phyloP scores from a whole-genome alignment of 768 basidiomycete species.

The Termitomyces sp. region DNA sequence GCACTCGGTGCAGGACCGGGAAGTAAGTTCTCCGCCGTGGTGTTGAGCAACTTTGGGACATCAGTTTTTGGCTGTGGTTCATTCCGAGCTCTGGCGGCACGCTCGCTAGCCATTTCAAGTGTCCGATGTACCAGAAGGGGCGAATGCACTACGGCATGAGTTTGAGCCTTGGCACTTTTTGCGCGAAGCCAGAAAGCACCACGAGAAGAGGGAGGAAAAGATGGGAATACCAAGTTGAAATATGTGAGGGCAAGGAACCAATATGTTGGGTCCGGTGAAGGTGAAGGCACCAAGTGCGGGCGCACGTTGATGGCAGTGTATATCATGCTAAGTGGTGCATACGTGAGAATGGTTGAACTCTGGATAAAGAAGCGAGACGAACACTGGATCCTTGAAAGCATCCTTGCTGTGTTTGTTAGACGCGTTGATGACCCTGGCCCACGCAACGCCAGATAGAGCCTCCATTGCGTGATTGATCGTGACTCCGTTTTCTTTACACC shows the following conservation, averaged over 20 bases:
- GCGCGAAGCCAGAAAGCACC: slow-evolving; percentile 57
- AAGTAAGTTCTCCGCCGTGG: slow-evolving; percentile 7
- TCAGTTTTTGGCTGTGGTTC: background rate
- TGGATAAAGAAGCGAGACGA: background rate
- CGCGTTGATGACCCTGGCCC: slow-evolving; percentile 30
- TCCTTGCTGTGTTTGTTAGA: slow-evolving; percentile 3
- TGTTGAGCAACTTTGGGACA: background rate
- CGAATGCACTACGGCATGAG: slow-evolving; percentile 39
- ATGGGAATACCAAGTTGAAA: slow-evolving; percentile 63
- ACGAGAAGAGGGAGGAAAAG: slow-evolving; percentile 41
- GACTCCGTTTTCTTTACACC: slow-evolving; percentile 54
- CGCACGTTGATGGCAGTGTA: slow-evolving; percentile 69
- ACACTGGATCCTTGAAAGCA: slow-evolving; percentile 23
- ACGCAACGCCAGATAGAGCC: slow-evolving; percentile 54
- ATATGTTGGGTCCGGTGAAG: slow-evolving; percentile 34
- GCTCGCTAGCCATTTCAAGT: slow-evolving; percentile 43
- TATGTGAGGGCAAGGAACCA: slow-evolving; percentile 62
- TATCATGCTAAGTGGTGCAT: slow-evolving; percentile 39
- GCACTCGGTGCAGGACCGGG: slow-evolving; percentile 20
- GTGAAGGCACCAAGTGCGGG: slow-evolving; percentile 33
- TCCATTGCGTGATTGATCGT: slow-evolving; percentile 59
- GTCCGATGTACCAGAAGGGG: slow-evolving; percentile 46
- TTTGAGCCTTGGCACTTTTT: slow-evolving; percentile 47
- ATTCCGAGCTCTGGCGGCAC: slow-evolving; percentile 31
- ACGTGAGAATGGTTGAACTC: background rate